A percentile compares a stretch with the other conserved stretches of the same genome.
These are phyloP conservation scores for Ambrosia artemisiifolia DNA, from an alignment of 129 eudicot genomes.

Conservation along the genomic window DNA sequence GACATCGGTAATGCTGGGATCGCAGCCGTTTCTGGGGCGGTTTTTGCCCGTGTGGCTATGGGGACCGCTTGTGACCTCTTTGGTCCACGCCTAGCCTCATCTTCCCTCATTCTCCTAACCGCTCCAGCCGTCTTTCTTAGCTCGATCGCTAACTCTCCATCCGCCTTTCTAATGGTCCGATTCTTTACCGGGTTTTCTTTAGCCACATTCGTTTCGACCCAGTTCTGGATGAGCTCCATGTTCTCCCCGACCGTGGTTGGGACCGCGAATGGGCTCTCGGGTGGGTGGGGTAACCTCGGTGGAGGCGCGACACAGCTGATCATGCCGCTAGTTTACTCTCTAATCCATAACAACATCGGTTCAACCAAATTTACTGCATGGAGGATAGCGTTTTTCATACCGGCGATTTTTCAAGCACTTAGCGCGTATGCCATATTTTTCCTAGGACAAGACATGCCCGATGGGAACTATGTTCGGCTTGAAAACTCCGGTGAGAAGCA, in stretches of 20 bases:
- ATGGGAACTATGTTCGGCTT: conserved; percentile 47
- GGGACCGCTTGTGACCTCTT: conserved; percentile 77
- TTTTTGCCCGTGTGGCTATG: conserved; percentile 69
- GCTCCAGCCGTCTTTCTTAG: conserved; percentile 66
- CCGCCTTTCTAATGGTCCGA: conserved; percentile 44
- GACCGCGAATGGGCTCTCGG: conserved; percentile 70
- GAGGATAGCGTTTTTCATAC: conserved; percentile 77
- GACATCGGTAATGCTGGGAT: conserved; percentile 90
- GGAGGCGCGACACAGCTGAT: conserved; percentile 78
- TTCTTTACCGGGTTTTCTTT: conserved; percentile 74
- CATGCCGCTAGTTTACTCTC: conserved; percentile 58
- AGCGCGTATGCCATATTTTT: conserved; percentile 54
- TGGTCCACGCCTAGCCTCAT: conserved; percentile 72
- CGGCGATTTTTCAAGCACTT: conserved; percentile 50
- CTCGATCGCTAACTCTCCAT: conserved; percentile 36
- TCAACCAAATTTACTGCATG: conserved; percentile 59
- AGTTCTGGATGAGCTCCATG: conserved; percentile 91
- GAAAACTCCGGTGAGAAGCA: conserved; percentile 62
- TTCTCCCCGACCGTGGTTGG: conserved; percentile 57
- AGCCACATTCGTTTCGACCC: conserved; percentile 78
- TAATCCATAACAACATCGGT: conserved; percentile 36
- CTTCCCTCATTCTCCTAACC: conserved; percentile 59
- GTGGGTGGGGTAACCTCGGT: conserved; percentile 89
- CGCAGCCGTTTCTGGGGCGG: conserved; percentile 81
- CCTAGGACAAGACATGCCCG: conserved; percentile 74